Evolutionary conservation across 352 stramenopile species (phyloP), one percentile per base, ranked within the genome.

Genomic region (Pythium angustatum): DNA sequence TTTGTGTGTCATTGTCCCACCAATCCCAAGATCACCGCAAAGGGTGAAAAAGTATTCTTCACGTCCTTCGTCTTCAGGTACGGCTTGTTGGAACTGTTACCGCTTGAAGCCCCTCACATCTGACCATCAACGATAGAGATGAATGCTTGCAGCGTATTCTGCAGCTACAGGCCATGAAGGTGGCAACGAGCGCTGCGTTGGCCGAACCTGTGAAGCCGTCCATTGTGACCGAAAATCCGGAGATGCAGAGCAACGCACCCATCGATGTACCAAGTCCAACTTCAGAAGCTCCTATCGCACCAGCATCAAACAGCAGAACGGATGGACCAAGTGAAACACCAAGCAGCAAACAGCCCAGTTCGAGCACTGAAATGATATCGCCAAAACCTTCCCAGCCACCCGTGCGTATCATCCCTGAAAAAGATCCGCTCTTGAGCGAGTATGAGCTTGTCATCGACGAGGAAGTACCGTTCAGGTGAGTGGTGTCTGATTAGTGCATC

Each of bases 31-130:
- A 68, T 88, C 26, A 91, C 76, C 3, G 75, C 84, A 28, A 73
- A 83, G 56, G 79, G 81, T 44, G 81, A 91, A 12, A 87, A 83
- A 21, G 68, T 86, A 0, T 95, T 95, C 55, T 90, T 95, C 64
- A 75, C 87, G 30, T 95, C 87, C 12, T 94, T 93, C 66, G 76
- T 95, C 0, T 95, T 90, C 62, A 73, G 87, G 86, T 93, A 38
- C 47, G 47, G 33, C 10, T n/a, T n/a, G n/a, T 24, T 6, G 12
- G 26, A 30, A 9, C 26, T 17, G 45, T 21, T 52, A 21, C 14
- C 17, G 5, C 2, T 36, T 21, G 26, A 36, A 52, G 45, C 0
- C 17, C 12, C 19, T 30, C 21, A 34, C 19, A n/a, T 9, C 22
- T 51, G 24, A 64, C 63, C 17, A 36, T 61, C 45, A 31, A 15